Evolutionary conservation across 768 basidiomycete species (phyloP), one percentile per base, ranked within the genome.

Genomic region (Psilocybe subaeruginosa): DNA sequence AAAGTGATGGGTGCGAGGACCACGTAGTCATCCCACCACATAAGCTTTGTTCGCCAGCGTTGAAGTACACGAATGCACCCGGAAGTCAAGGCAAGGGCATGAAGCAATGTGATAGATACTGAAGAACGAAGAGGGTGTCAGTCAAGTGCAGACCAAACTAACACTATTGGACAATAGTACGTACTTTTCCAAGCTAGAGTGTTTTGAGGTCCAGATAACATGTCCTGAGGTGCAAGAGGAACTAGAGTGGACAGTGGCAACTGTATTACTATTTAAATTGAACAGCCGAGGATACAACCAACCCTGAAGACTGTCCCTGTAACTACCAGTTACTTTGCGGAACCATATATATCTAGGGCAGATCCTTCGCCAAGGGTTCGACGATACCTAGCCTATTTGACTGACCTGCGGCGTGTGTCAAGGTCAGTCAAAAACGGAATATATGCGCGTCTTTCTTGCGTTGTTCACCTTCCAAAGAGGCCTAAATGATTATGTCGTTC

Each of bases 21-120:
- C 45, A 65, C 52, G 17, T 65, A 61, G 55, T 73, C 72, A 33
- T 73, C 71, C 69, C 69, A 72, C 66, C 71, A 72, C 16, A 66
- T 58, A 17, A 55, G 54, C 14, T 57, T 57, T 31, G 17, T 57
- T 8, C 64, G 54, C 52, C 45, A 66, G 1, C 70, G 66, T 31
- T 65, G 50, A 9, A 35, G 16, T 11, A 73, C 16, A 19, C 72
- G 59, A 49, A 70, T 61, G 16, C 56, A 17, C 19, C 66, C 66
- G 30, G 63, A 54, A 12, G 29, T 37, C 8, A 69, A 61, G 1
- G 67, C 67, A 12, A 68, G 3, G 4, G 53, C 31, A 49, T 72
- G 71, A 43, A 66, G 45, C 11, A 68, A 8, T 4, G 64, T 65
- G 2, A 68, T 35, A 43, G 53, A 56, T 33, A 61, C 59, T 64